Evolutionary conservation across 257 asterid species (phyloP).

Genomic region (Nicotiana otophora): DNA sequence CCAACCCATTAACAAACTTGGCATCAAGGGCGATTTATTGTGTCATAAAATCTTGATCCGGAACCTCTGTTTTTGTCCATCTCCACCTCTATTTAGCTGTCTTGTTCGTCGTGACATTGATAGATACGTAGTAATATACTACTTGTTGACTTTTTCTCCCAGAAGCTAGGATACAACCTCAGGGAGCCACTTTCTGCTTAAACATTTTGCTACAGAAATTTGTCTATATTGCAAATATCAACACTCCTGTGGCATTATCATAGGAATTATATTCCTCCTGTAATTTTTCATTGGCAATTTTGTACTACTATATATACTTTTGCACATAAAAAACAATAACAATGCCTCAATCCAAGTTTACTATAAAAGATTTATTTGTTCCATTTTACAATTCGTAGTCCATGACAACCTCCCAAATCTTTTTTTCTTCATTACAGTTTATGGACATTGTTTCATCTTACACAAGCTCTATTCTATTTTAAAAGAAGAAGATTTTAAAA

Average conservation of each 20-base stretch:
- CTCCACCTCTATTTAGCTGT: no score
- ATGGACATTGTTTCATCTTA: not conserved
- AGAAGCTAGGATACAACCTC: no score
- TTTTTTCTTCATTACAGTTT: not conserved
- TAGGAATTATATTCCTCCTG: not conserved
- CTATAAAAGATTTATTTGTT: not conserved
- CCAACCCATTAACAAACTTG: no score
- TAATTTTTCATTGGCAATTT: not conserved
- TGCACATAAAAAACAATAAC: not conserved
- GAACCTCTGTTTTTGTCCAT: no score
- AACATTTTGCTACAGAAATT: not conserved
- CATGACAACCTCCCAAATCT: not conserved
- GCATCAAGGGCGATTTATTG: no score
- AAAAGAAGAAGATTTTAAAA: no score
- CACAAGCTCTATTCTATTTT: not conserved
- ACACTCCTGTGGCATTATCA: not conserved
- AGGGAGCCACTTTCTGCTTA: not conserved
- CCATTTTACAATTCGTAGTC: not conserved
- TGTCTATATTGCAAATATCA: not conserved
- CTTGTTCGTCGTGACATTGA: no score
- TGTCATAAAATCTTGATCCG: no score
- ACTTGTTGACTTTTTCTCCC: no score
- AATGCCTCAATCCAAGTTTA: not conserved
- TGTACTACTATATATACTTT: not conserved
- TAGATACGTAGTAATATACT: no score